Conservation (phyloP, 495 filamentous ascomycete genomes). For the Massariosphaeria phaeospora region DNA sequence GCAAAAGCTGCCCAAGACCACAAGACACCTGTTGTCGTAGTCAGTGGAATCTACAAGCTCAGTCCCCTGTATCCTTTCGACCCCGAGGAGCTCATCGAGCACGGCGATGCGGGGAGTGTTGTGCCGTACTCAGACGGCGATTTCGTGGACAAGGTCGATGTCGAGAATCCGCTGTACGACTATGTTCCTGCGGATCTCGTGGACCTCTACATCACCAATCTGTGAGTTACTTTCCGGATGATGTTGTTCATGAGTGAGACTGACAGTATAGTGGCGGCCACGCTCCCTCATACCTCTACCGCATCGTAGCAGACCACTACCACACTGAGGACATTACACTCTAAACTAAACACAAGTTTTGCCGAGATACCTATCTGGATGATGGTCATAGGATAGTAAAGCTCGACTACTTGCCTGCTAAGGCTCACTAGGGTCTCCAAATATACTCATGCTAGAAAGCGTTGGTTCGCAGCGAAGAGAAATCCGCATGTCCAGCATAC, state of each 20-base stretch:
- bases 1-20: constrained; percentile 77
- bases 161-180: constrained; percentile 76
- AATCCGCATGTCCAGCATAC: too few species aligned
- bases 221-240: constrained; percentile 58
- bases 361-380: too few species aligned
- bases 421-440: too few species aligned
- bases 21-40: constrained; percentile 73
- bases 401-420: too few species aligned
- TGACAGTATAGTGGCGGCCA: constrained; percentile 28
- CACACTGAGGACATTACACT: constrained; percentile 73
- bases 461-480: too few species aligned
- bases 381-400: too few species aligned
- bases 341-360: too few species aligned
- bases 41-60: constrained; percentile 83
- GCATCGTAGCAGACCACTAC: constrained; percentile 81
- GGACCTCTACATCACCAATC: constrained; percentile 86
- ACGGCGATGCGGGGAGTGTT: constrained; percentile 69
- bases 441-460: too few species aligned
- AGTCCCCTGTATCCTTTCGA: constrained; percentile 82
- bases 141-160: constrained; percentile 68
- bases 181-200: constrained; percentile 77
- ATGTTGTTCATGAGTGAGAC: not conserved
- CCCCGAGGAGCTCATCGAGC: constrained; percentile 70
- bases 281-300: constrained; percentile 67
- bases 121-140: constrained; percentile 68